Evolutionary conservation across 495 filamentous ascomycete genomes (phyloP).

Genomic region (Oidiodendron maius): DNA sequence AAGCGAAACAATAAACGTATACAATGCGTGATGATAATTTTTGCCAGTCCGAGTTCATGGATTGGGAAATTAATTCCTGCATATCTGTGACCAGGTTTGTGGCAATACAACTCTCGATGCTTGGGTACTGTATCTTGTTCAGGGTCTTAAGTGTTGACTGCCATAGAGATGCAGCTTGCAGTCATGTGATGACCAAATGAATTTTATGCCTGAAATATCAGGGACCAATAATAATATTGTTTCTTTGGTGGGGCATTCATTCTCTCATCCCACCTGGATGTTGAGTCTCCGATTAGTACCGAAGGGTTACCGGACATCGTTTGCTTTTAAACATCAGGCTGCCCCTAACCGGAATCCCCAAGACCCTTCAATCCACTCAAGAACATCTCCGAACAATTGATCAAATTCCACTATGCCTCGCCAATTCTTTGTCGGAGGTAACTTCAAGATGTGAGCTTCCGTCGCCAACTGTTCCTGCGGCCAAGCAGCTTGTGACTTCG

Average conservation of each 20-base stretch:
- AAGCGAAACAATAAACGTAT: no score
- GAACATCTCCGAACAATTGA: slow-evolving; percentile 1
- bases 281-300: not conserved
- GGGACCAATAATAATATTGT: no score
- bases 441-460: slow-evolving; percentile 91
- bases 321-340: not conserved
- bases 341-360: not conserved
- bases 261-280: not conserved
- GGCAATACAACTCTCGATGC: no score
- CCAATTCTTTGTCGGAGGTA: slow-evolving; percentile 98
- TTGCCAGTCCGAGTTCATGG: no score
- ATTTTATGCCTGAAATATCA: no score
- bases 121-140: no score
- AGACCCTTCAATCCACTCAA: slow-evolving; percentile 2
- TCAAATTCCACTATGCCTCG: slow-evolving; percentile 62
- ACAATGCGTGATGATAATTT: no score
- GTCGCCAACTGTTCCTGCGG: not conserved
- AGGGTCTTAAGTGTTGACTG: no score
- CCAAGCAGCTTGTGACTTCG: not conserved
- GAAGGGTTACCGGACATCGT: not conserved
- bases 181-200: no score
- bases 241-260: not conserved
- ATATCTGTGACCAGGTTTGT: no score
- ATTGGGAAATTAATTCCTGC: no score
- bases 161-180: no score